Base-by-base conservation (phyloP, 2,329 filamentous ascomycete genomes). In the Microsporum ferrugineum region DNA sequence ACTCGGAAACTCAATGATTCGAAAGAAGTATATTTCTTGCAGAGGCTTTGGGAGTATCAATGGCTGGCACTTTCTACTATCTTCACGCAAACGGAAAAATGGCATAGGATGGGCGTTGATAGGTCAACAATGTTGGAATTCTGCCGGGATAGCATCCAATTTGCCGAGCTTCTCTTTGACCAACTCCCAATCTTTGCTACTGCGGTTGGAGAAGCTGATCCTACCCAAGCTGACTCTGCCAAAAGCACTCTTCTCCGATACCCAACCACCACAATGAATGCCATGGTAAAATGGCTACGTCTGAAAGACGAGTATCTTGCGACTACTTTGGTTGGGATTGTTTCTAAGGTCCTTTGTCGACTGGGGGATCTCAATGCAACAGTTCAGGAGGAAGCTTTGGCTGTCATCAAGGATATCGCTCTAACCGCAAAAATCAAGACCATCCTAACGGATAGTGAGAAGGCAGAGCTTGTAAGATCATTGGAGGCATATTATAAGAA, bases 71-170 rank as follows among this genome's bases (percentile, higher is more conserved):
- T 97, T 49, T 87, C 86, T 47, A 86, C 87, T 61, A 88, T 92
- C 14, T 96, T 96, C 69, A 80, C 84, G 47, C 85, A 87, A 63
- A 95, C 91, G 2, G 91, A 96, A 70, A 77, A 78, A 8, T 99
- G 94, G 94, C 90, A 89, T 65, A 78, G 83, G 27, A 72, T 76
- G 55, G 73, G 77, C 2, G 84, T 89, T 62, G 86, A 92, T 58
- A 94, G 90, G 70, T 75, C 79, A 23, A 79, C 84, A 60, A 91
- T 99, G 89, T 87, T 91, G 68, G 86, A 96, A 61, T 96, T 97
- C 69, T 96, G 91, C 70, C 86, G 94, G 66, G 90, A 96, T 70
- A 88, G 89, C 12, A 99, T 99, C 84, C 90, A 97, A 68, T 88
- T 96, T 69, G 91, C 92, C 0, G 89, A 95, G 69, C 82, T 83